Base-by-base conservation (phyloP, 805 yeast species). In the Candida ulmi region DNA sequence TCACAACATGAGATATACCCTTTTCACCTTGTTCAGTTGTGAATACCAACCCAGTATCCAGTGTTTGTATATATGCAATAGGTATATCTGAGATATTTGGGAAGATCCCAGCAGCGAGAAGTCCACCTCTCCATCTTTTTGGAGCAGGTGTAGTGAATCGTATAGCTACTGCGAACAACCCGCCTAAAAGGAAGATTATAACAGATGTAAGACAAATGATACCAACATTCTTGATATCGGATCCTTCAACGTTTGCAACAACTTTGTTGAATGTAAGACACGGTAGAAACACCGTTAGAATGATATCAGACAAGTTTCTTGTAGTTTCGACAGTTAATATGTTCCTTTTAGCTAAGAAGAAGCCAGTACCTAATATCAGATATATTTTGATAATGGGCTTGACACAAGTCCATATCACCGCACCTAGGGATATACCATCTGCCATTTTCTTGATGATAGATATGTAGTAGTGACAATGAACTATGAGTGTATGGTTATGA, bases 341-440 rank as follows among this genome's bases (percentile, higher is more conserved):
- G 50, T 83, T 80, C 47, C 62, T 69, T 43, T 68, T 74, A 3
- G 91, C 85, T 7, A 88, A 61, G 30, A 68, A 56, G 47, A 68
- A 83, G 11, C 96, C 96, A 12, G 78, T 61, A 5, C 70, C 78
- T 5, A 84, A 73, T 54, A 84, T 81, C 48, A 83, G 62, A 52
- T 86, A 83, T 47, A 87, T 83, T 60, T 88, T 88, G 61, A 86
- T 71, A 42, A 87, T 80, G n/a, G 96, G 96, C 65, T 86, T 87
- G 40, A 83, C 80, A 0, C 95, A 77, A 24, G 84, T 71, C 62
- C 83, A 87, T 6, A 88, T 81, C 28, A 86, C 77, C 30, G 71
- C 69, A 15, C 93, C 91, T 25, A 81, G 50, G 2, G 69, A 15
- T 2, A 41, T 11, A 30, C 8, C 11, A 9, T 19, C 26, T 3